phyloP scores from a whole-genome alignment of 768 basidiomycete species.

The Lactarius psammicola region DNA sequence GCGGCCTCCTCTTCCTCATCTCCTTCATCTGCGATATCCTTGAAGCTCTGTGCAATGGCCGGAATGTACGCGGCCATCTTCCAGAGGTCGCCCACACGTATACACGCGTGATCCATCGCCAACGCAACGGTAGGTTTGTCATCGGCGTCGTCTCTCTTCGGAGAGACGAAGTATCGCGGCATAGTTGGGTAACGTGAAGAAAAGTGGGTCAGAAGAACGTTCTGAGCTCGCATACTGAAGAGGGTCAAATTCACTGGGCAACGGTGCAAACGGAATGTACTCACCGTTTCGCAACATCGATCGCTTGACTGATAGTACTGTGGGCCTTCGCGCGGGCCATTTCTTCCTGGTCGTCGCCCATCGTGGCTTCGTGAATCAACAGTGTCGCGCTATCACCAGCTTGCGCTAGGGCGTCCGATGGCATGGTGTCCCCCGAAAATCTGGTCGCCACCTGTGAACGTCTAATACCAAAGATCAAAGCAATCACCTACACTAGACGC shows the following conservation, averaged over 20 bases:
- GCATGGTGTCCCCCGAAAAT: constrained; percentile 90
- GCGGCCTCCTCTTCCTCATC: constrained; percentile 34
- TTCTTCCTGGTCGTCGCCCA: constrained; percentile 79
- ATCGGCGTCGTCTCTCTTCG: constrained; percentile 20
- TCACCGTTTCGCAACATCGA: constrained; percentile 70
- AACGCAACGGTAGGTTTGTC: constrained; percentile 50
- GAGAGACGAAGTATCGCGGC: constrained; percentile 42
- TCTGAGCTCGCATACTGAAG: constrained; percentile 76
- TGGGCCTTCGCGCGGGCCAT: constrained; percentile 78
- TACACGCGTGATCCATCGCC: constrained; percentile 76
- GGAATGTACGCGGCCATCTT: constrained; percentile 75
- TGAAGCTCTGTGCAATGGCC: constrained; percentile 63
- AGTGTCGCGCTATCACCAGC: constrained; percentile 70
- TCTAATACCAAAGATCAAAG: background rate
- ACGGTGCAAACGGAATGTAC: constrained; percentile 28
- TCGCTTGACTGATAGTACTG: constrained; percentile 87
- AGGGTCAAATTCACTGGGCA: background rate
- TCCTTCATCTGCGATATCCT: constrained; percentile 52
- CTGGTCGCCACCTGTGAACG: constrained; percentile 43
- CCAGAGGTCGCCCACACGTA: constrained; percentile 80
- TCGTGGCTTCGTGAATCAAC: constrained; percentile 92
- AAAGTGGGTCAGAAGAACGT: constrained; percentile 92
- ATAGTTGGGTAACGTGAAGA: constrained; percentile 91
- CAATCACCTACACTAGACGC: constrained; percentile 25
- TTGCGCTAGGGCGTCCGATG: constrained; percentile 61